These are phyloP conservation scores for Pichia sp. DNA, from an alignment of 1,139 yeast genomes.

Conservation along the genomic window DNA sequence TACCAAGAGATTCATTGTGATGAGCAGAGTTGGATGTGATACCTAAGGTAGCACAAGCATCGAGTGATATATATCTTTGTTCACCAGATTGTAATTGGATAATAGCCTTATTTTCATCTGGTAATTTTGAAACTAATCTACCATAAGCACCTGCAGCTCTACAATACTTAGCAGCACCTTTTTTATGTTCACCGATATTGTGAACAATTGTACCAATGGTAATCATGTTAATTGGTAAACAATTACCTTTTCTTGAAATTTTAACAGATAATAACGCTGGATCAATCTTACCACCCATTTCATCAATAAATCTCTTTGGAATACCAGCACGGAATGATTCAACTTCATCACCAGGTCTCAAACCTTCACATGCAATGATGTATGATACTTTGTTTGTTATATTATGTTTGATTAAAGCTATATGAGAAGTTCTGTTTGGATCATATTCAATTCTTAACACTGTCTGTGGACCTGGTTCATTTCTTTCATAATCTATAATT, in stretches of 20 bases:
- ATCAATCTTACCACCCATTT: constrained; percentile 85
- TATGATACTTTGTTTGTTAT: constrained; percentile 61
- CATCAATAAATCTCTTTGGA: constrained; percentile 65
- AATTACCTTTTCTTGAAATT: constrained; percentile 89
- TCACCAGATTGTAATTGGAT: constrained; percentile 87
- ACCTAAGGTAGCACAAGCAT: constrained; percentile 92
- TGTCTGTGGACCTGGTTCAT: constrained; percentile 59
- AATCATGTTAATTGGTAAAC: constrained; percentile 84
- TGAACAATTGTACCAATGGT: constrained; percentile 91
- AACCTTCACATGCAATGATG: constrained; percentile 85
- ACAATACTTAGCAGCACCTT: constrained; percentile 88
- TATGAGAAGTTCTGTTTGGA: constrained; percentile 91
- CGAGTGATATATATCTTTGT: constrained; percentile 77
- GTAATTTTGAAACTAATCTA: constrained; percentile 72
- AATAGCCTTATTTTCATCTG: constrained; percentile 63
- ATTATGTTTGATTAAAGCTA: constrained; percentile 70
- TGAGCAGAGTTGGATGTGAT: constrained; percentile 93
- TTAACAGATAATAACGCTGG: constrained; percentile 86
- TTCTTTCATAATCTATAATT: constrained; percentile 68
- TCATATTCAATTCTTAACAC: constrained; percentile 92
- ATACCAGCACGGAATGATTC: constrained; percentile 86
- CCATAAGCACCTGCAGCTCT: constrained; percentile 95
- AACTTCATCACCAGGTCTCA: constrained; percentile 85
- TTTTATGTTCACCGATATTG: constrained; percentile 67
- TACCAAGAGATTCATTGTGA: constrained; percentile 84